These are phyloP conservation scores for Umbilicaria muhlenbergii DNA, from an alignment of 495 filamentous ascomycete genomes.

Conservation along the genomic window DNA sequence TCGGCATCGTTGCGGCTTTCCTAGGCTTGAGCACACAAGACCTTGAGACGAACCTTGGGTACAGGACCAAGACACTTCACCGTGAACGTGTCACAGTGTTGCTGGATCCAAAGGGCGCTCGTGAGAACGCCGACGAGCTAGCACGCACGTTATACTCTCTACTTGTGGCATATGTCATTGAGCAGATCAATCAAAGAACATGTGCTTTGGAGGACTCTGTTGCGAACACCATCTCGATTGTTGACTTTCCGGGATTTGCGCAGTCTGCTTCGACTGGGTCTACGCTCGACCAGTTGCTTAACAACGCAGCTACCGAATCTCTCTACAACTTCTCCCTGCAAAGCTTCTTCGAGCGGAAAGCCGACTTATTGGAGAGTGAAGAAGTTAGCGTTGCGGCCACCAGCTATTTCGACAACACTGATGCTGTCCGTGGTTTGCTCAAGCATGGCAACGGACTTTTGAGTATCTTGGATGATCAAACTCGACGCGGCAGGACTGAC, in stretches of 20 bases:
- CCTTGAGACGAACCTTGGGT: slow-evolving; percentile 75
- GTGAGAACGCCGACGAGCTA: slow-evolving; percentile 83
- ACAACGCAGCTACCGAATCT: slow-evolving; percentile 82
- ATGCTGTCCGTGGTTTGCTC: slow-evolving; percentile 76
- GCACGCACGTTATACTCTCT: slow-evolving; percentile 92
- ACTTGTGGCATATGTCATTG: slow-evolving; percentile 81
- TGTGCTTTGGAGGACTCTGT: slow-evolving; percentile 82
- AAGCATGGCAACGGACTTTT: slow-evolving; percentile 87
- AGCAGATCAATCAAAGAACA: slow-evolving; percentile 77
- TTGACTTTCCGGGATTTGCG: slow-evolving; percentile 93
- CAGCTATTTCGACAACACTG: slow-evolving; percentile 94
- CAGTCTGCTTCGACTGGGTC: slow-evolving; percentile 70
- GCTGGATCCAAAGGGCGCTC: slow-evolving; percentile 82
- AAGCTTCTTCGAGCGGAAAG: slow-evolving; percentile 88
- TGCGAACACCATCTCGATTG: slow-evolving; percentile 80
- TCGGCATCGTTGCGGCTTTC: slow-evolving; percentile 79
- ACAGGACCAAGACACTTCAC: slow-evolving; percentile 89
- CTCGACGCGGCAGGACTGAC: slow-evolving; percentile 71
- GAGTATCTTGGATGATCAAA: slow-evolving; percentile 92
- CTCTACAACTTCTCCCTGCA: slow-evolving; percentile 87
- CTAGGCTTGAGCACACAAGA: slow-evolving; percentile 66
- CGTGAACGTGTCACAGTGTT: slow-evolving; percentile 93
- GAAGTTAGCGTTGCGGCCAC: slow-evolving; percentile 79
- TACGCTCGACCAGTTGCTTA: slow-evolving; percentile 79
- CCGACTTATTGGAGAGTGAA: slow-evolving; percentile 81